These are phyloP conservation scores for Aspergillus asperescens DNA, from an alignment of 495 filamentous ascomycete genomes.

Conservation along the genomic window DNA sequence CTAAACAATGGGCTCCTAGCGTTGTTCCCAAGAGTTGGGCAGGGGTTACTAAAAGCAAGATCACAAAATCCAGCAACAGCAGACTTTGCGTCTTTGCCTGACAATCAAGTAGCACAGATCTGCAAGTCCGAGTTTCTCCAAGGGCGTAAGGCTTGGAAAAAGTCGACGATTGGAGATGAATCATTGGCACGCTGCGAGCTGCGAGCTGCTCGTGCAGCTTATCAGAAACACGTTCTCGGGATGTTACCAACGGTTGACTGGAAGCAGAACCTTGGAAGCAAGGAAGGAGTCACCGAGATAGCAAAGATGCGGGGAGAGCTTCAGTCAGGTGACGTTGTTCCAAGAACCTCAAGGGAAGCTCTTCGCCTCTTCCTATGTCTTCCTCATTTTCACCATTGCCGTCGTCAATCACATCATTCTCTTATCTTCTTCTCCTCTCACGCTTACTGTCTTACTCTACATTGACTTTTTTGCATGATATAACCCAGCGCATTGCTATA, in stretches of 20 bases:
- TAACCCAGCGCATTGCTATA: neutral
- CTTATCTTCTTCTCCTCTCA: neutral
- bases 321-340: conserved; percentile 12
- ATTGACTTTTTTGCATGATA: neutral
- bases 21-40: neutral
- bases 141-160: neutral
- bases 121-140: conserved; percentile 1
- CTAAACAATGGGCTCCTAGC: too few relatives aligned
- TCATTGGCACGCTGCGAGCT: neutral
- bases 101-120: conserved; percentile 2
- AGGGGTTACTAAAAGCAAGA: too few relatives aligned
- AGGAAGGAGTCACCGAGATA: neutral
- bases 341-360: neutral
- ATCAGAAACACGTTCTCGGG: too few relatives aligned
- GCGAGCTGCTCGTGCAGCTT: neutral
- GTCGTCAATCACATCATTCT: neutral
- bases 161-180: neutral
- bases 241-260: too few relatives aligned
- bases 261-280: neutral
- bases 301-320: conserved; percentile 14
- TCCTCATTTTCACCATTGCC: conserved; percentile 1
- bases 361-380: conserved; percentile 2
- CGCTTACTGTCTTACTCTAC: neutral
- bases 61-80: too few relatives aligned
- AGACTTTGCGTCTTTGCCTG: too few relatives aligned